These are phyloP conservation scores for Dactylis glomerata DNA, from an alignment of 176 grass and related monocot genomes.

Conservation along the genomic window DNA sequence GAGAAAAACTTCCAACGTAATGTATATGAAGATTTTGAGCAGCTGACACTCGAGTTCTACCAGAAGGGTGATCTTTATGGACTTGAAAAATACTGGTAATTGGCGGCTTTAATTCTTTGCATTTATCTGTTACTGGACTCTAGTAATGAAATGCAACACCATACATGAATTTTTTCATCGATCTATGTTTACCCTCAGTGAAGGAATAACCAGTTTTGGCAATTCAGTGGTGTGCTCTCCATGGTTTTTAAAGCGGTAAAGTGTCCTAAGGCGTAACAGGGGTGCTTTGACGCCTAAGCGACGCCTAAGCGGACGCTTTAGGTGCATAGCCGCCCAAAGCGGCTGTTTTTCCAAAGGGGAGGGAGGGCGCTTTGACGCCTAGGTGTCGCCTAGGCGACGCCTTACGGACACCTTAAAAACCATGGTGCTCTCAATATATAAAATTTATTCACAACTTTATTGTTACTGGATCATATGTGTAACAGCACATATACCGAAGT, in stretches of 20 bases:
- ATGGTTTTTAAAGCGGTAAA: too few species aligned
- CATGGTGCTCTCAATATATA: not conserved
- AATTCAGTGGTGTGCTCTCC: not conserved
- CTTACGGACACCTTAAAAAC: too few species aligned
- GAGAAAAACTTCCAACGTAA: conserved; percentile 85
- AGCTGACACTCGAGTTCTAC: conserved; percentile 71
- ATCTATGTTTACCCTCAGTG: conserved; percentile 1
- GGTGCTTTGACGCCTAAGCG: too few species aligned
- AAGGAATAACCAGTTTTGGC: not conserved
- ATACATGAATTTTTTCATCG: conserved; percentile 1
- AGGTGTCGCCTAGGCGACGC: too few species aligned
- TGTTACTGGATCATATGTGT: not conserved
- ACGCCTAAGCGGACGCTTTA: too few species aligned
- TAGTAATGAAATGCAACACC: conserved; percentile 5
- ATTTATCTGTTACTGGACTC: not conserved
- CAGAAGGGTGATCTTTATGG: conserved; percentile 88
- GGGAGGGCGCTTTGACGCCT: too few species aligned
- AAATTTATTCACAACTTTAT: not conserved
- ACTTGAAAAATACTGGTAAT: conserved; percentile 99
- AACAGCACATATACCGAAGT: not conserved
- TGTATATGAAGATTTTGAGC: conserved; percentile 95
- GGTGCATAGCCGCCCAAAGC: too few species aligned
- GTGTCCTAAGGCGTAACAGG: too few species aligned
- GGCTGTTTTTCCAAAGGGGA: too few species aligned
- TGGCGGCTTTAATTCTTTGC: conserved; percentile 1